Evolutionary conservation across 1,284 basidiomycete species (phyloP).

Genomic region (Gymnopus androsaceus): DNA sequence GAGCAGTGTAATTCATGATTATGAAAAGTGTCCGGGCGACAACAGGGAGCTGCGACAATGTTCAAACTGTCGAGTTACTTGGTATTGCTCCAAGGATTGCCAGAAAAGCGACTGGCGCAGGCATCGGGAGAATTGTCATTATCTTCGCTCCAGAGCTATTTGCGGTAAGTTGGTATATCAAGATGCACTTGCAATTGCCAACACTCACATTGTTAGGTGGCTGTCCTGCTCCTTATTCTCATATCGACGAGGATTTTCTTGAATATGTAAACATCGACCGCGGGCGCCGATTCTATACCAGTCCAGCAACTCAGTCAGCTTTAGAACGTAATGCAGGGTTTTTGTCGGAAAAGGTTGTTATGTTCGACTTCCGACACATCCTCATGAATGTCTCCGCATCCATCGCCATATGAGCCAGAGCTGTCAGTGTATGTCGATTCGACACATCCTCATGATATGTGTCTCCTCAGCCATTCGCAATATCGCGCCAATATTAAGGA

Average conservation of each 20-base stretch:
- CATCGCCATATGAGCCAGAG: too few relatives aligned
- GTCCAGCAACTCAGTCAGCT: background rate
- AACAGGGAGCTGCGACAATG: background rate
- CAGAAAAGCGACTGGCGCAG: background rate
- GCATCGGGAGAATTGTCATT: background rate
- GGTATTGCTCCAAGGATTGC: background rate
- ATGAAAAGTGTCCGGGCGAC: background rate
- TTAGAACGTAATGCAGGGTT: background rate
- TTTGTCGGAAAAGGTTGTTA: background rate
- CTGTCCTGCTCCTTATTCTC: background rate
- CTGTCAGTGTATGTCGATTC: too few relatives aligned
- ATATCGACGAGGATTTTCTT: background rate
- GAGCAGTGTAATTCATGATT: background rate
- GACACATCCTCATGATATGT: background rate
- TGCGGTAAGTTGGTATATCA: background rate
- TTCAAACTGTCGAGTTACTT: background rate
- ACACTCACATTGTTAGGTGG: background rate
- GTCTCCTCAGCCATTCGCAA: background rate
- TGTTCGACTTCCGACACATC: background rate
- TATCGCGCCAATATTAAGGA: too few relatives aligned
- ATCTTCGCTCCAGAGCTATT: background rate
- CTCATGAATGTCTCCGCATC: too few relatives aligned
- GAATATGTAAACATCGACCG: background rate
- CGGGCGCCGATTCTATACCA: background rate
- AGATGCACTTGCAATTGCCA: too few relatives aligned